phyloP scores from a whole-genome alignment of 2,329 filamentous ascomycete genomes.

The Botrytis elliptica region DNA sequence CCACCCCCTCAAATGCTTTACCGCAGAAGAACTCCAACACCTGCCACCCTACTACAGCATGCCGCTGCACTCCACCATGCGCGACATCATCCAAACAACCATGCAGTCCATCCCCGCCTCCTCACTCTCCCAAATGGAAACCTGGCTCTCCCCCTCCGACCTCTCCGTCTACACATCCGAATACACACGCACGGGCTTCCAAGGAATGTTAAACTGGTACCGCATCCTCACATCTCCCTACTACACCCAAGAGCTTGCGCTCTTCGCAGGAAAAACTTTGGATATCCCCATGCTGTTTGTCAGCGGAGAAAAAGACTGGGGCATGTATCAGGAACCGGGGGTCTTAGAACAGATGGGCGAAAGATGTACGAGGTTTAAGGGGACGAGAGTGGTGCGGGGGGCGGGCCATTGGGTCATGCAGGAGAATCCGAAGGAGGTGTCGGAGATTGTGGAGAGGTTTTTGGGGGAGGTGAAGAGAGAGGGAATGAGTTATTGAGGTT shows the following conservation, averaged over 20 bases:
- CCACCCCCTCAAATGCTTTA: slow-evolving; percentile 54
- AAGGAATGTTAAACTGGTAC: slow-evolving; percentile 68
- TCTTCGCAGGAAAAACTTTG: slow-evolving; percentile 60
- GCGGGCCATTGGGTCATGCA: slow-evolving; percentile 68
- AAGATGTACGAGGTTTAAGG: slow-evolving; percentile 53
- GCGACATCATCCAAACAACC: slow-evolving; percentile 52
- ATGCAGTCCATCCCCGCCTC: slow-evolving; percentile 44
- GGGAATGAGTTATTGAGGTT: slow-evolving; percentile 18
- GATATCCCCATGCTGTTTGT: slow-evolving; percentile 61
- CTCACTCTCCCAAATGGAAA: slow-evolving; percentile 45
- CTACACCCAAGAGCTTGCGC: slow-evolving; percentile 50
- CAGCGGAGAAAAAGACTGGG: slow-evolving; percentile 64
- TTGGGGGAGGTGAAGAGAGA: slow-evolving; percentile 26
- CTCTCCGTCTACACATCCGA: slow-evolving; percentile 60
- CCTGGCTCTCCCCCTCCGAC: slow-evolving; percentile 59
- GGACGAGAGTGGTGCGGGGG: slow-evolving; percentile 52
- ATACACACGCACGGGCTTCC: slow-evolving; percentile 61
- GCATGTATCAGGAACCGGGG: slow-evolving; percentile 65
- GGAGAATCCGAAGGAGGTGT: slow-evolving; percentile 59
- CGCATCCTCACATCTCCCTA: slow-evolving; percentile 54
- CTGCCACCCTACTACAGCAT: slow-evolving; percentile 71
- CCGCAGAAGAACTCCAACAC: slow-evolving; percentile 53
- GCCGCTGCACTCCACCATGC: slow-evolving; percentile 57
- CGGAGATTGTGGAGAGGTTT: slow-evolving; percentile 48
- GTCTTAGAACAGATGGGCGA: slow-evolving; percentile 57